Percentiles rank a stretch among this genome's conserved stretches.
These are phyloP conservation scores for Copromyces sp. DNA, from an alignment of 495 filamentous ascomycete species.

Conservation along the genomic window DNA sequence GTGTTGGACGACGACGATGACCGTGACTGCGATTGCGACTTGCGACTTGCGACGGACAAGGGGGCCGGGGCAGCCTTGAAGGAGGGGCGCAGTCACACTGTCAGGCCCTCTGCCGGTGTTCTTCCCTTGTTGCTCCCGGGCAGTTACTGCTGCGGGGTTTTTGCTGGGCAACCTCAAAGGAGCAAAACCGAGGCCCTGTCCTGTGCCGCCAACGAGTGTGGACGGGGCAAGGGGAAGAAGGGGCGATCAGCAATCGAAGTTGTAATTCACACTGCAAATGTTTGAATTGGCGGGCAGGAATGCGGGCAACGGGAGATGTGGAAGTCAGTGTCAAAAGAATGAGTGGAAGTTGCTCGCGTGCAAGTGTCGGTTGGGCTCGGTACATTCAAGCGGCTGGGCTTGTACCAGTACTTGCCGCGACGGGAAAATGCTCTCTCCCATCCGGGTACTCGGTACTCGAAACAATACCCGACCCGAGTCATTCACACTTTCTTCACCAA, in stretches of 20 bases:
- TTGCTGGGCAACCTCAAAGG: neutral
- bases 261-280: neutral
- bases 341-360: neutral
- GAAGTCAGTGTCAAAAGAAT: neutral
- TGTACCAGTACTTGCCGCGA: neutral
- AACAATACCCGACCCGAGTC: neutral
- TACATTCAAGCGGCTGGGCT: neutral
- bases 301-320: neutral
- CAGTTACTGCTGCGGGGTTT: conserved; percentile 6
- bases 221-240: neutral
- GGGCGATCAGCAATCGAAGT: neutral
- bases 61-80: conserved; percentile 1
- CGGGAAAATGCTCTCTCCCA: neutral
- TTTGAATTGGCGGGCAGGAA: neutral
- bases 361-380: neutral
- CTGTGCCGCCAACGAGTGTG: neutral
- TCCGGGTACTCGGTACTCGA: neutral
- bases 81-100: neutral
- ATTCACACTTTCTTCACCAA: neutral
- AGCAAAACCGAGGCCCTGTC: neutral
- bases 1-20: neutral
- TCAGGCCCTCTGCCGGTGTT: neutral
- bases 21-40: neutral
- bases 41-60: neutral
- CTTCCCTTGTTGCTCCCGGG: neutral